Evolutionary conservation across 1,284 basidiomycete genomes (phyloP).

Genomic region (Hemileccinum hortonii): DNA sequence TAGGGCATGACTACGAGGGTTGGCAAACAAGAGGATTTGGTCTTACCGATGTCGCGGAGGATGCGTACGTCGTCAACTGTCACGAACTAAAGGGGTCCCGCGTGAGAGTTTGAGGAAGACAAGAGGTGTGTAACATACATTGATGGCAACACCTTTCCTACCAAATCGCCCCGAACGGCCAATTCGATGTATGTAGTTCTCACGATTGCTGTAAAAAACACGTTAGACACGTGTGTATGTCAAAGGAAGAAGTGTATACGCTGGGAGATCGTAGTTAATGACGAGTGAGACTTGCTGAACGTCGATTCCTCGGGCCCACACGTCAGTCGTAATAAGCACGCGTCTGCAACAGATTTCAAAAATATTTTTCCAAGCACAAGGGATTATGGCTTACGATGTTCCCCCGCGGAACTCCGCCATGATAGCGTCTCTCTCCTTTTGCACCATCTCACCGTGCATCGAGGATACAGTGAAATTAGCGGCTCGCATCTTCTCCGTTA

Average conservation of each 20-base stretch:
- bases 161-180: constrained; percentile 95
- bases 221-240: constrained; percentile 16
- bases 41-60: constrained; percentile 84
- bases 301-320: constrained; percentile 98
- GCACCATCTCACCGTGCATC: constrained; percentile 99
- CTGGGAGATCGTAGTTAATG: constrained; percentile 96
- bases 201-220: constrained; percentile 70
- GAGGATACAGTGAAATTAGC: constrained; percentile 96
- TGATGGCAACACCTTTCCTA: constrained; percentile 91
- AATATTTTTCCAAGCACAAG: constrained; percentile 9
- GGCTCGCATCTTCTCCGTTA: constrained; percentile 97
- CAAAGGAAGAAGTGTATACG: constrained; percentile 49
- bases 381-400: constrained; percentile 65
- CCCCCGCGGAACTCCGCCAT: constrained; percentile 98
- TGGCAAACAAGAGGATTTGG: neutral
- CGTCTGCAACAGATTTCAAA: constrained; percentile 50
- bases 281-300: constrained; percentile 98
- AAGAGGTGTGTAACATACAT: constrained; percentile 48
- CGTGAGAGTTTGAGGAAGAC: constrained; percentile 9
- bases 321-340: constrained; percentile 95
- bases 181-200: constrained; percentile 99
- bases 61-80: constrained; percentile 90
- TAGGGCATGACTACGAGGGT: constrained; percentile 15
- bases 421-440: constrained; percentile 97
- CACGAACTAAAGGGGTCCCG: constrained; percentile 63